These are phyloP conservation scores for Cladosporium cucumerinum DNA, from an alignment of 2,329 filamentous ascomycete genomes.

Conservation along the genomic window DNA sequence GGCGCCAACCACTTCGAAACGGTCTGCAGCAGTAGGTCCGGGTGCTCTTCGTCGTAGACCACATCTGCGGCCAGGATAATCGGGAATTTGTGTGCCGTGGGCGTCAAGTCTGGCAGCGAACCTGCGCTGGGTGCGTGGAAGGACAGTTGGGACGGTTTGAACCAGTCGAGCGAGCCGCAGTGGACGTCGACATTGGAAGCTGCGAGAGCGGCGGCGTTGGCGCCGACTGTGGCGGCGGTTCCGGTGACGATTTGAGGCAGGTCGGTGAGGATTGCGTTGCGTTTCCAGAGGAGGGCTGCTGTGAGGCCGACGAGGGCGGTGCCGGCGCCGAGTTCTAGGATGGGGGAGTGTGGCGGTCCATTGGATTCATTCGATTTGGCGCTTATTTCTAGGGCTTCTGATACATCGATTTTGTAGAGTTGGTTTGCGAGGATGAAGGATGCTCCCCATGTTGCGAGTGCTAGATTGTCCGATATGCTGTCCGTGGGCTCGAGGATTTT, in stretches of 20 bases:
- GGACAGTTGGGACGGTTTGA: conserved; percentile 24
- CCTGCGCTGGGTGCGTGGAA: conserved; percentile 7
- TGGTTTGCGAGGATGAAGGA: conserved; percentile 36
- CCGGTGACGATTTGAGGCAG: conserved; percentile 34
- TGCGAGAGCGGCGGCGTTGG: conserved; percentile 28
- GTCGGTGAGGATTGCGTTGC: conserved; percentile 35
- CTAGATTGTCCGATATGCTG: conserved; percentile 31
- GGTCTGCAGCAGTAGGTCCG: conserved; percentile 36
- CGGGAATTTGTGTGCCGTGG: conserved; percentile 27
- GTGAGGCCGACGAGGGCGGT: conserved; percentile 39
- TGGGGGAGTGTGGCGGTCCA: conserved; percentile 13
- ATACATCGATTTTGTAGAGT: conserved; percentile 33
- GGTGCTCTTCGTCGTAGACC: conserved; percentile 43
- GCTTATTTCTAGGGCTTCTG: conserved; percentile 16
- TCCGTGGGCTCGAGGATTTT: conserved; percentile 14
- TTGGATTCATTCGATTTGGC: background rate
- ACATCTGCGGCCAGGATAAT: conserved; percentile 44
- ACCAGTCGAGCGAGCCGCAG: conserved; percentile 40
- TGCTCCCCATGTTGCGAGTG: conserved; percentile 40
- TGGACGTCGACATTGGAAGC: conserved; percentile 17
- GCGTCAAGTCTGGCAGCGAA: background rate
- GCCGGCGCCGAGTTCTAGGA: conserved; percentile 40
- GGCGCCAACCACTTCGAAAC: conserved; percentile 37
- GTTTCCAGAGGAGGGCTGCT: conserved; percentile 33
- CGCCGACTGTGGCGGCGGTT: conserved; percentile 33